Base-by-base conservation (phyloP, 106 monocot species). In the Triglochin maritima region DNA sequence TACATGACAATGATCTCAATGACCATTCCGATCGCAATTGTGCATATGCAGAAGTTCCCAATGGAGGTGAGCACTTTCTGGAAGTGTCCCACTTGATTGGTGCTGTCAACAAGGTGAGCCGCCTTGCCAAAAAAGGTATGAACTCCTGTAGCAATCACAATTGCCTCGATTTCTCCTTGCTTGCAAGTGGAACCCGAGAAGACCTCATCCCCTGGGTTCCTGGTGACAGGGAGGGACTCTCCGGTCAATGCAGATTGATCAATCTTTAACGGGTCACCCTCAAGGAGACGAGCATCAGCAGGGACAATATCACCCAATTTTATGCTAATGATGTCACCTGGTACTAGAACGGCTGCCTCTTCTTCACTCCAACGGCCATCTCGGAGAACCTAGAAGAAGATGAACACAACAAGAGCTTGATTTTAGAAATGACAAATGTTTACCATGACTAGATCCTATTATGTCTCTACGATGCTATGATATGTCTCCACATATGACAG, bases 81-180 rank as follows among this genome's bases (percentile, higher is more conserved):
- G 88, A 92, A 92, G 69, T 92, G 92, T 11, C 92, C 88, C 49
- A 88, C 85, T 45, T 85, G 81, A 82, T 88, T 85, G 62, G 92
- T 92, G 81, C 77, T 85, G 56, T 92, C 92, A 45, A 92, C 92
- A 44, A 92, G 85, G 59, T 92, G 92, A 41, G 88, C 92, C 2
- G 92, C 92, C 79, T 92, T 92, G 61, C 92, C 92, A 56, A 92
- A 92, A 81, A 92, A 92, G 46, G 92, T 85, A 66, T 83, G 87
- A 46, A 88, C 85, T 7, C 92, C 92, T 46, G 92, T 92, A 71
- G 92, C 92, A 47, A 88, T 88, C 63, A 92, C 88, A 12, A 92
- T 66, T 52, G 87, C 92, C 62, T 92, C 92, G 57, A 92, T 81
- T 79, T 73, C 73, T 4, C 73, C 73, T n/a, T 57, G 65, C 65